Conservation (phyloP, 148 eudicot species). For the Rhododendron williamsianum region DNA sequence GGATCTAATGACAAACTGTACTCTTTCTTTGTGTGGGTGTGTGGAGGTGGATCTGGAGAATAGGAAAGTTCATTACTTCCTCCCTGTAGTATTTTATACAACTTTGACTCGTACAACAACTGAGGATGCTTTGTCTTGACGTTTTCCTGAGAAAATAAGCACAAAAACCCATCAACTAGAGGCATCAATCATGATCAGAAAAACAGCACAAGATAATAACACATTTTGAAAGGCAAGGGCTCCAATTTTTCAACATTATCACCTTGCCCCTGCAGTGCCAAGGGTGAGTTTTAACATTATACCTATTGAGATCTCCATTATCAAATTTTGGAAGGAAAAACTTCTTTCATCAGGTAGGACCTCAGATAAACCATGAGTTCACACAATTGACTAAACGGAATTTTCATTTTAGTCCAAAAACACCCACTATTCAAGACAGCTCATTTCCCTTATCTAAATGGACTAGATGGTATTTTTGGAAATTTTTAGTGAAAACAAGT, state of each 20-base stretch:
- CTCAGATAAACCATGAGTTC: not conserved
- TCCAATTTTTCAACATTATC: not conserved
- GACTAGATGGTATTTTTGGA: no score
- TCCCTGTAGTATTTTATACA: constrained; percentile 82
- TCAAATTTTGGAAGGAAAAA: no score
- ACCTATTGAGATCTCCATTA: not conserved
- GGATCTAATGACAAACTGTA: not conserved
- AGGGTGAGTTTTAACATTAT: not conserved
- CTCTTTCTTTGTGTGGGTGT: not conserved
- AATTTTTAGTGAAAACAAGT: no score
- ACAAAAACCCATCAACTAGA: constrained; percentile 9
- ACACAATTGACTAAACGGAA: no score
- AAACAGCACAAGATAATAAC: not conserved
- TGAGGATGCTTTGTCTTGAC: constrained; percentile 89
- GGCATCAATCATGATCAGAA: not conserved
- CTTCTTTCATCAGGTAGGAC: not conserved
- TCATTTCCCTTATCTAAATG: no score
- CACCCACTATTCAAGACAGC: no score
- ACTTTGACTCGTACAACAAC: constrained; percentile 72
- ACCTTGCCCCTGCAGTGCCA: not conserved
- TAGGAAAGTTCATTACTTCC: constrained; percentile 59
- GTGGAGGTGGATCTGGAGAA: not conserved
- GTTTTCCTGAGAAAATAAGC: constrained; percentile 48
- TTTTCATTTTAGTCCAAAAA: no score
- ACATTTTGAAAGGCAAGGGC: not conserved